Conservation (phyloP, 805 yeast species). For the Debaryomyces prosopidis region DNA sequence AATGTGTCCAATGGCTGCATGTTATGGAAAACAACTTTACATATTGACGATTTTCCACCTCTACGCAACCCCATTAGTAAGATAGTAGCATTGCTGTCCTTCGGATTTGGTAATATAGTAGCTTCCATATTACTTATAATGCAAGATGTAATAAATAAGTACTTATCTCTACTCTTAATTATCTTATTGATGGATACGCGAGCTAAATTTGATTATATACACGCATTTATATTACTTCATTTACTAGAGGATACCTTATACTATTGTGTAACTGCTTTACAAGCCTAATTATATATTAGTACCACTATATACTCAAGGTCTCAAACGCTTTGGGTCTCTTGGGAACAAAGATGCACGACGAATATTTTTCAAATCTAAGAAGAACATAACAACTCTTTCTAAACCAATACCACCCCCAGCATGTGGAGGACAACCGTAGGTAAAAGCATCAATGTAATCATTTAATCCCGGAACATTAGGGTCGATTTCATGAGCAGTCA, state of each 20-base stretch:
- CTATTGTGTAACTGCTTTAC: too few relatives aligned
- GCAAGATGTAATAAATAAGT: too few relatives aligned
- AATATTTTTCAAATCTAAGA: constrained; percentile 92
- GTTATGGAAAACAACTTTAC: constrained; percentile 93
- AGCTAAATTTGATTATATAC: too few relatives aligned
- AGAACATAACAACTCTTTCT: constrained; percentile 98
- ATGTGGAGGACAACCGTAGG: constrained; percentile 96
- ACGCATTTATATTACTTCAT: too few relatives aligned
- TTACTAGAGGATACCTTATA: too few relatives aligned
- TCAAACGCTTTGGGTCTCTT: constrained; percentile 93
- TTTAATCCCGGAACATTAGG: constrained; percentile 78
- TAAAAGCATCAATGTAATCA: constrained; percentile 91
- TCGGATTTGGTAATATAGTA: constrained; percentile 27
- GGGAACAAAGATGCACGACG: constrained; percentile 99
- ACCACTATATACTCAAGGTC: constrained; percentile 53
- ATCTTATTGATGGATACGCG: too few relatives aligned
- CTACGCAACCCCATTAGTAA: constrained; percentile 85
- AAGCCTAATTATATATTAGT: too few relatives aligned
- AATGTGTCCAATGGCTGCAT: constrained; percentile 95
- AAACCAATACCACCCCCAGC: constrained; percentile 99
- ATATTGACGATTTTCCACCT: constrained; percentile 92
- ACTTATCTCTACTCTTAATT: too few relatives aligned
- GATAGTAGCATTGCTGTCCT: constrained; percentile 74
- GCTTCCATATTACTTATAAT: constrained; percentile 12
- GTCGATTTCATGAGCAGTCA: constrained; percentile 80